A percentile compares a stretch with the other conserved stretches of the same genome.
Conservation (phyloP, 176 grass and related monocot species). For the Themeda triandra region DNA sequence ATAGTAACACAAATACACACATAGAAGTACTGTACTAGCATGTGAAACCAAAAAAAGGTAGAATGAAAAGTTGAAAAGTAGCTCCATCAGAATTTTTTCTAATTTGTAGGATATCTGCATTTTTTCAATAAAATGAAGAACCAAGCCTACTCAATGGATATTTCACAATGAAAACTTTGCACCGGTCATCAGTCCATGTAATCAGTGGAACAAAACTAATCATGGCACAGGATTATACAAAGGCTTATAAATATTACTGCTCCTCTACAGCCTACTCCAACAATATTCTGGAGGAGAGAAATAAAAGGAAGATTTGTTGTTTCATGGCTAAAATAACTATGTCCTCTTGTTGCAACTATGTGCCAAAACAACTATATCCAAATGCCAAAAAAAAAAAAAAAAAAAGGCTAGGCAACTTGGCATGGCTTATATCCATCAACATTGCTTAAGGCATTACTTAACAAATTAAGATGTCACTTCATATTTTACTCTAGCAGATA, state of each 20-base stretch:
- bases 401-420: too few species aligned
- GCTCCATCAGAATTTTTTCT: not conserved
- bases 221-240: not conserved
- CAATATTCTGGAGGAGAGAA: not conserved
- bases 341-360: not conserved
- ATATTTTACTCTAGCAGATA: not conserved
- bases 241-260: not conserved
- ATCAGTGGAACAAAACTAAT: not conserved
- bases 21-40: not conserved
- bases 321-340: not conserved
- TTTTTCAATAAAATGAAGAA: not conserved
- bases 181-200: not conserved
- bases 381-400: not conserved
- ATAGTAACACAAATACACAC: not conserved
- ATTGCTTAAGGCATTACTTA: not conserved
- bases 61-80: not conserved
- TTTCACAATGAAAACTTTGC: not conserved
- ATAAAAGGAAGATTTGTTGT: not conserved
- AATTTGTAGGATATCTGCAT: not conserved
- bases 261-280: not conserved
- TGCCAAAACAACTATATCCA: not conserved
- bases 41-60: not conserved
- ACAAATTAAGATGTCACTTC: not conserved
- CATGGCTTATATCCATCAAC: not conserved
- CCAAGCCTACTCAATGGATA: not conserved